These are phyloP conservation scores for Calonectria pseudoreteaudii DNA, from an alignment of 2,329 filamentous ascomycete genomes.

Conservation along the genomic window DNA sequence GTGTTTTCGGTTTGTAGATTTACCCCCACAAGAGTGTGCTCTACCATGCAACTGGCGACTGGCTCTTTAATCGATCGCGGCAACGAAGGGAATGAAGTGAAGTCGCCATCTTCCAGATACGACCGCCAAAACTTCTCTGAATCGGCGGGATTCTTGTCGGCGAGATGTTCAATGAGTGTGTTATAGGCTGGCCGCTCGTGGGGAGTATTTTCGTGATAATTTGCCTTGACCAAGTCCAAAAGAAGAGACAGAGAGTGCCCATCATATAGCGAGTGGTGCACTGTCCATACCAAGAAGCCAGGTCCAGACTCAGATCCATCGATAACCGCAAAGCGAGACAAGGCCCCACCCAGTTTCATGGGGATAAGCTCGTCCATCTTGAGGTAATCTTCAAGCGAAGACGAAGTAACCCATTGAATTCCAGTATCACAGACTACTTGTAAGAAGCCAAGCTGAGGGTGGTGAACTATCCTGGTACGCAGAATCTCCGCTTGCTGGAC, in stretches of 20 bases:
- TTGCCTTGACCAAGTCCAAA: conserved; percentile 20
- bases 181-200: background rate
- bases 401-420: background rate
- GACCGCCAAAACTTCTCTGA: conserved; percentile 13
- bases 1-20: background rate
- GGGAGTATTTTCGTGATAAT: conserved; percentile 7
- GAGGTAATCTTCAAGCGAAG: background rate
- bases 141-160: background rate
- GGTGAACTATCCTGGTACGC: conserved; percentile 46
- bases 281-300: conserved; percentile 36
- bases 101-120: background rate
- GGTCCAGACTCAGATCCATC: background rate
- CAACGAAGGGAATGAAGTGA: conserved; percentile 7
- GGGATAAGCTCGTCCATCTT: background rate
- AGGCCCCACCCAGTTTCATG: conserved; percentile 18
- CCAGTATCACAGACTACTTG: conserved; percentile 16
- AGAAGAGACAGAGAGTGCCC: conserved; percentile 40
- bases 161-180: conserved; percentile 12
- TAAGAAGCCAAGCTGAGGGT: background rate
- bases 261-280: conserved; percentile 46
- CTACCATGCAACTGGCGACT: background rate
- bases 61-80: conserved; percentile 6
- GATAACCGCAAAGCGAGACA: conserved; percentile 10
- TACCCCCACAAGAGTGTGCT: background rate
- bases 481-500: conserved; percentile 45